phyloP scores from a whole-genome alignment of 768 basidiomycete genomes.

The Amanita jacksonii region DNA sequence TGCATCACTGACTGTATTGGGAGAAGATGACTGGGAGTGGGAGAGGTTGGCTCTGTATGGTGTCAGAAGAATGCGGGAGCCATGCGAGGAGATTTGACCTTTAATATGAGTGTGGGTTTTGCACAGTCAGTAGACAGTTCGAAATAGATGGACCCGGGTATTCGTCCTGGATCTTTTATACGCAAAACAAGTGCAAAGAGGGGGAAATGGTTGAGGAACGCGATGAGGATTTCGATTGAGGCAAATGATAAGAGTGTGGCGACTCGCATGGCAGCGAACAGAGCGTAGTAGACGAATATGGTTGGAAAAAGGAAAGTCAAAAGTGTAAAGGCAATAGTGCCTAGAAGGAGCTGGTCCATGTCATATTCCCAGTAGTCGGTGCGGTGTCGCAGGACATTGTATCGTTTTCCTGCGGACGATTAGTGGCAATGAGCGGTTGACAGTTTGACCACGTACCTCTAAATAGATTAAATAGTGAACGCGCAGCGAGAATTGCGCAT shows the following conservation, averaged over 20 bases:
- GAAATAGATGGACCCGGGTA: slow-evolving; percentile 55
- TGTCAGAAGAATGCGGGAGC: slow-evolving; percentile 5
- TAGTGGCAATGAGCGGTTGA: not conserved
- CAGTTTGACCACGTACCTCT: slow-evolving; percentile 31
- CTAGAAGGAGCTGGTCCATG: slow-evolving; percentile 89
- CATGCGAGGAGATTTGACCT: slow-evolving; percentile 3
- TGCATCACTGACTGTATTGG: slow-evolving; percentile 41
- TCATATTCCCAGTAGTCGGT: slow-evolving; percentile 88
- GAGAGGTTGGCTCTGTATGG: slow-evolving; percentile 40
- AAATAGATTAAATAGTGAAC: slow-evolving; percentile 83
- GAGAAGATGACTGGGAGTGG: slow-evolving; percentile 42
- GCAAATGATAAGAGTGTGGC: slow-evolving; percentile 52
- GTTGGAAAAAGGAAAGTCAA: slow-evolving; percentile 80
- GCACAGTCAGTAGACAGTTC: slow-evolving; percentile 2
- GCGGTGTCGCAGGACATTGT: slow-evolving; percentile 80
- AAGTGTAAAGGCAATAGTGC: slow-evolving; percentile 81
- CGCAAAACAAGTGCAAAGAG: slow-evolving; percentile 81
- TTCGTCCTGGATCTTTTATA: slow-evolving; percentile 70
- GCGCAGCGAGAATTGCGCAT: slow-evolving; percentile 44
- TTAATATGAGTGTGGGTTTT: slow-evolving; percentile 3
- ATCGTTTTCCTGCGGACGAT: slow-evolving; percentile 52
- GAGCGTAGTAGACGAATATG: slow-evolving; percentile 71
- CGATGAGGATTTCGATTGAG: slow-evolving; percentile 51
- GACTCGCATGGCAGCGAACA: slow-evolving; percentile 57
- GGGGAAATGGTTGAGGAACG: slow-evolving; percentile 88